Conservation (phyloP, 345 rosid species). For the Eucalyptus camaldulensis region DNA sequence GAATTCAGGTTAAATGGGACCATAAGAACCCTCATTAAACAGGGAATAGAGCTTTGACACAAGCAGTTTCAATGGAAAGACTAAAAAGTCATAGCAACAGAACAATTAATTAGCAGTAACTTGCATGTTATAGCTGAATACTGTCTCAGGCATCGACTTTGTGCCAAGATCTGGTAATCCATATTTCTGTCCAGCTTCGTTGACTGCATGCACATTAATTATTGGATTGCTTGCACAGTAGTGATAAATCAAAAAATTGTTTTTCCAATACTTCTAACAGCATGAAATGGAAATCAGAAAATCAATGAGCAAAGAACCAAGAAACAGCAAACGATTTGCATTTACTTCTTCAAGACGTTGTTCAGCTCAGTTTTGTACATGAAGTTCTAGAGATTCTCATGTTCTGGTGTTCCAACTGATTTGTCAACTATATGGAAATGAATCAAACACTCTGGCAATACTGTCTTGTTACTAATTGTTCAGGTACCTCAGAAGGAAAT, state of each 20-base stretch:
- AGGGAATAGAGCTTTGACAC: not conserved
- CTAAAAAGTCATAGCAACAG: not conserved
- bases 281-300: not conserved
- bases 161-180: not conserved
- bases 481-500: not conserved
- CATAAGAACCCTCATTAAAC: not conserved
- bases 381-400: not conserved
- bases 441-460: not conserved
- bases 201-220: not conserved
- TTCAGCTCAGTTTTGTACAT: not conserved
- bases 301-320: not conserved
- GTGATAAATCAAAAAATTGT: not conserved
- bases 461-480: not conserved
- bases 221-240: not conserved
- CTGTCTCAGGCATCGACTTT: not conserved
- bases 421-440: not conserved
- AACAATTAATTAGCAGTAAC: not conserved
- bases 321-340: not conserved
- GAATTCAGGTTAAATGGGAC: not conserved
- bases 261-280: not conserved
- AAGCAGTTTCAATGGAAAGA: not conserved
- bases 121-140: not conserved
- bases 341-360: not conserved
- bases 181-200: not conserved
- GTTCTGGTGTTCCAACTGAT: not conserved